Conservation (phyloP, 345 rosid genomes). For the Acer negundo region DNA sequence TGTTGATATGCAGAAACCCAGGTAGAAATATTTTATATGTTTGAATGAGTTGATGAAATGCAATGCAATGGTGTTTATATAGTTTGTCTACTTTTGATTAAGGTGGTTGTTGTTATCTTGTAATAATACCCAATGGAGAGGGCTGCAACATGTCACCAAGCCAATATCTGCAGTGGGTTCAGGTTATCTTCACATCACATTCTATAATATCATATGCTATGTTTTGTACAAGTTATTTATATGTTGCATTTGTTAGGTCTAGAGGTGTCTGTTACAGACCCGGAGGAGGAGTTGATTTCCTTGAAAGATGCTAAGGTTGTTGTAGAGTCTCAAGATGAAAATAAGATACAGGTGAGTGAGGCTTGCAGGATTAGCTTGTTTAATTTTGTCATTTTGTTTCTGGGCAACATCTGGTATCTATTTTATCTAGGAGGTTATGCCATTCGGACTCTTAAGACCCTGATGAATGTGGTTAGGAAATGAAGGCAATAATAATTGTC, state of each 20-base stretch:
- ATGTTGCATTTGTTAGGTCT: constrained; percentile 30
- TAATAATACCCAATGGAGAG: constrained; percentile 1
- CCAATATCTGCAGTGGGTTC: constrained; percentile 47
- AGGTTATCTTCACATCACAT: constrained; percentile 32
- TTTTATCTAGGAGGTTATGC: not conserved
- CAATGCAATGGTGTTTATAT: not conserved
- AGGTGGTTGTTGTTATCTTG: constrained; percentile 26
- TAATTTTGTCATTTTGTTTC: not conserved
- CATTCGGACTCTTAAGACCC: not conserved
- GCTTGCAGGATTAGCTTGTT: not conserved
- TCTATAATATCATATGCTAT: not conserved
- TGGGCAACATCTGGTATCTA: not conserved
- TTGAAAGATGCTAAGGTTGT: constrained; percentile 48
- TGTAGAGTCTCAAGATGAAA: constrained; percentile 48
- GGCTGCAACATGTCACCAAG: constrained; percentile 18
- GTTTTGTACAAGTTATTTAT: not conserved
- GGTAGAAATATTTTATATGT: not conserved
- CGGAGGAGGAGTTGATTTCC: constrained; percentile 43
- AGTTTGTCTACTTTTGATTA: constrained; percentile 1
- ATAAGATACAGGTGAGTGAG: constrained; percentile 58
- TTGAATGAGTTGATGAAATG: not conserved
- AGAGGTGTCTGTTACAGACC: constrained; percentile 52
- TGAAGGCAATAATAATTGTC: not conserved
- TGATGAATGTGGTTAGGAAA: not conserved
- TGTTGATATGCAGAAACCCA: not conserved